phyloP scores from a whole-genome alignment of 2,329 filamentous ascomycete genomes.

The Diaporthe caulivora region DNA sequence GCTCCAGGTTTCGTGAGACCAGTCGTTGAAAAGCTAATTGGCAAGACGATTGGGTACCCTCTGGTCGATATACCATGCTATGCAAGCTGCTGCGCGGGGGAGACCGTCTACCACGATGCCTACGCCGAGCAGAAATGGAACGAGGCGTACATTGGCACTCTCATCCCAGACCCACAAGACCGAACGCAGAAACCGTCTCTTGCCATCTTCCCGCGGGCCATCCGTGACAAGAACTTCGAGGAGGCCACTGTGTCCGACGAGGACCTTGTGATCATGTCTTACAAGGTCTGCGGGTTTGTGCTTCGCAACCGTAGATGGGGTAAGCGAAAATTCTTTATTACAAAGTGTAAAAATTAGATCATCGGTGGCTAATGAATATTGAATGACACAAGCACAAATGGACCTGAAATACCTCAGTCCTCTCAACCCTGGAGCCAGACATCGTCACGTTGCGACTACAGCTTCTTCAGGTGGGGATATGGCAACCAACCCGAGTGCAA shows the following conservation, averaged over 20 bases:
- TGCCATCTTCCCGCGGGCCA: not conserved
- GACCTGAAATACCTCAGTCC: not conserved
- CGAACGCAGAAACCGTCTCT: not conserved
- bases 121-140: not conserved
- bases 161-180: not conserved
- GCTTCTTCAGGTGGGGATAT: not conserved
- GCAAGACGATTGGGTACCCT: not conserved
- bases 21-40: not conserved
- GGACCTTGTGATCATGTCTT: constrained; percentile 49
- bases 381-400: not conserved
- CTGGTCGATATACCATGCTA: not conserved
- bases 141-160: constrained; percentile 11
- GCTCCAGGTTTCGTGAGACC: not conserved
- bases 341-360: not conserved
- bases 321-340: constrained; percentile 40
- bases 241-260: constrained; percentile 40
- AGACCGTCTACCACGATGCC: not conserved
- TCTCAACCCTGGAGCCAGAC: not conserved
- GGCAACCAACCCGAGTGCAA: not conserved
- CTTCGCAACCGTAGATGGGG: constrained; percentile 51
- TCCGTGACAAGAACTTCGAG: not conserved
- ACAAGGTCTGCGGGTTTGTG: constrained; percentile 50
- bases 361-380: not conserved
- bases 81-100: constrained; percentile 9
- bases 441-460: not conserved